phyloP scores from a whole-genome alignment of 306 rosid genomes.

The Castanea sativa region DNA sequence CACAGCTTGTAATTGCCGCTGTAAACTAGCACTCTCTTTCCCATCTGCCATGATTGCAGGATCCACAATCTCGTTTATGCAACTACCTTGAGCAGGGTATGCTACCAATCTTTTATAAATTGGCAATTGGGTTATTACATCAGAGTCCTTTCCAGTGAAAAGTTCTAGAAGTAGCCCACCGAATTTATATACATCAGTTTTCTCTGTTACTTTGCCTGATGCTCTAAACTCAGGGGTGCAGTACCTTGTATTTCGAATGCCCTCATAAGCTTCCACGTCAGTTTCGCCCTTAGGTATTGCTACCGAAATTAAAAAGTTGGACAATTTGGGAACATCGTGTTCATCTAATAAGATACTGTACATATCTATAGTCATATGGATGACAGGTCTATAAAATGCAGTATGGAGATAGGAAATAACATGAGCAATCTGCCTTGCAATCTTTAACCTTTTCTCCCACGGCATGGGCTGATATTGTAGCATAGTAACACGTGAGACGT shows the following conservation, averaged over 20 bases:
- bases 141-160: background rate
- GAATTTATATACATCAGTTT: slow-evolving; percentile 12
- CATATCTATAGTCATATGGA: background rate
- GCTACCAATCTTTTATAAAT: background rate
- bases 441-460: no score
- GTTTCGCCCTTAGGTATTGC: slow-evolving; percentile 12
- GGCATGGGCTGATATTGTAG: no score
- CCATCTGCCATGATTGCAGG: background rate
- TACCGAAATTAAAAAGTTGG: background rate
- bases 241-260: background rate
- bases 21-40: background rate
- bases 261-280: background rate
- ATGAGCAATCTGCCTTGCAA: no score
- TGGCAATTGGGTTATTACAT: no score
- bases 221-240: background rate
- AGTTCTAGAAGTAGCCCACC: background rate
- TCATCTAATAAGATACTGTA: background rate
- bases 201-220: background rate
- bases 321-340: background rate
- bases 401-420: no score
- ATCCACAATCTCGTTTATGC: background rate
- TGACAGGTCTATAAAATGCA: background rate
- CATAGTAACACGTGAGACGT: background rate
- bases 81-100: no score
- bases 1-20: background rate